phyloP scores from a whole-genome alignment of 2,329 filamentous ascomycete genomes.

The Beauveria varroae region DNA sequence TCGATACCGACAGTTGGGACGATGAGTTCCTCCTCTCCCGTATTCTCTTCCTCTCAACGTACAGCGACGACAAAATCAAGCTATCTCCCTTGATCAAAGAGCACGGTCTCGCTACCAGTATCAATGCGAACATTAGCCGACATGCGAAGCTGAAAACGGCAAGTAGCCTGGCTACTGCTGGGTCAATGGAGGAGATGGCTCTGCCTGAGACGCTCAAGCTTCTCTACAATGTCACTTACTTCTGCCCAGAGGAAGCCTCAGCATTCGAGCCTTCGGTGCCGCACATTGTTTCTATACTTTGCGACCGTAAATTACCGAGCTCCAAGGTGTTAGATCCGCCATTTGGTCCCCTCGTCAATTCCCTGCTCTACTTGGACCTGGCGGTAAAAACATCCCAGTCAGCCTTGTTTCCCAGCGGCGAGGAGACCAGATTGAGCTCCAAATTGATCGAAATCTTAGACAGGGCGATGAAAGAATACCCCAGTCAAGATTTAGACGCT shows the following conservation, averaged over 20 bases:
- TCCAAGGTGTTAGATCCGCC: constrained; percentile 65
- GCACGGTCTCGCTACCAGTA: constrained; percentile 41
- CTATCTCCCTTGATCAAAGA: constrained; percentile 40
- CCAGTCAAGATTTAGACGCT: constrained; percentile 63
- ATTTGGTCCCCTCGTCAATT: constrained; percentile 67
- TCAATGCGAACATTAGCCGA: constrained; percentile 61
- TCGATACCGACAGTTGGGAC: constrained; percentile 68
- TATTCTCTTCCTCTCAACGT: constrained; percentile 37
- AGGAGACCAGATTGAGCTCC: constrained; percentile 52
- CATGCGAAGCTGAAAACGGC: constrained; percentile 48
- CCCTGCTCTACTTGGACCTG: constrained; percentile 71
- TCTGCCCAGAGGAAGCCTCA: constrained; percentile 53
- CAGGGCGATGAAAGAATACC: constrained; percentile 54
- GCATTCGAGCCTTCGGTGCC: constrained; percentile 62
- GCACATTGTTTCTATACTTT: constrained; percentile 64
- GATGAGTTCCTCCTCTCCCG: constrained; percentile 70
- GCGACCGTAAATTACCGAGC: constrained; percentile 47
- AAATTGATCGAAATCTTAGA: constrained; percentile 66
- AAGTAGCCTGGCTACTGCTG: constrained; percentile 25
- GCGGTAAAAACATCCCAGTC: constrained; percentile 43
- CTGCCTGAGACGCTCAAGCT: constrained; percentile 79
- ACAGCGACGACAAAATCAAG: constrained; percentile 40
- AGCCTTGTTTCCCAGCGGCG: constrained; percentile 59
- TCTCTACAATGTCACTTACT: constrained; percentile 79
- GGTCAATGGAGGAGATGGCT: constrained; percentile 69